A percentile compares a stretch with the other conserved stretches of the same genome.
phyloP scores from a whole-genome alignment of 2,329 filamentous ascomycete species.

The Diplodia scrobiculata region DNA sequence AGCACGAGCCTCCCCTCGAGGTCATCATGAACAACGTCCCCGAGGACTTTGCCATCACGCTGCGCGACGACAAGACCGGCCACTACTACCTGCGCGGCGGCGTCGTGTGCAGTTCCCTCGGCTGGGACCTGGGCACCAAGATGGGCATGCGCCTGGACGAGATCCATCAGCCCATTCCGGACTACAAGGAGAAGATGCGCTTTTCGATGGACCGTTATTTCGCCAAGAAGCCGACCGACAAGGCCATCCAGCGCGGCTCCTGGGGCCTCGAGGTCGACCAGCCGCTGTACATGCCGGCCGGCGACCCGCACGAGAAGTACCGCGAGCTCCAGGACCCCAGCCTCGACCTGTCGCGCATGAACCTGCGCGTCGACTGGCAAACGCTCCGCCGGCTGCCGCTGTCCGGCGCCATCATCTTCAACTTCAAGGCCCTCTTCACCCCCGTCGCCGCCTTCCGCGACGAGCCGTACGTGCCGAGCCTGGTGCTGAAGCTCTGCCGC shows the following conservation, averaged over 20 bases:
- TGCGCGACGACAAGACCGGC: conserved; percentile 71
- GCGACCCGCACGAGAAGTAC: conserved; percentile 64
- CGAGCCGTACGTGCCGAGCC: conserved; percentile 71
- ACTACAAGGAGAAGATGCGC: conserved; percentile 85
- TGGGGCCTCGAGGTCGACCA: conserved; percentile 79
- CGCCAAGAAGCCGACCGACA: conserved; percentile 70
- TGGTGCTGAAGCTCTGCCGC: conserved; percentile 68
- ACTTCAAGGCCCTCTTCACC: conserved; percentile 86
- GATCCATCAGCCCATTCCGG: conserved; percentile 75
- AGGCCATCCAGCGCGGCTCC: conserved; percentile 78
- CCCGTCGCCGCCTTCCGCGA: conserved; percentile 68
- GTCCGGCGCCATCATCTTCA: conserved; percentile 76
- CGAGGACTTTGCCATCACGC: conserved; percentile 78
- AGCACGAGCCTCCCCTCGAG: conserved; percentile 63
- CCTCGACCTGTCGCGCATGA: conserved; percentile 61
- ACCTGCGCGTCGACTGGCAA: conserved; percentile 84
- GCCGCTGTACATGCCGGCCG: conserved; percentile 73
- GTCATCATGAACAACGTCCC: conserved; percentile 76
- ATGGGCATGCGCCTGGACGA: conserved; percentile 69
- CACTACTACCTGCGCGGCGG: conserved; percentile 75
- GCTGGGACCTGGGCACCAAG: conserved; percentile 76
- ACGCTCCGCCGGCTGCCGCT: conserved; percentile 77
- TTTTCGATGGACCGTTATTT: conserved; percentile 90
- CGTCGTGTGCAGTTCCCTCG: conserved; percentile 74
- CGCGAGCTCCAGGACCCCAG: conserved; percentile 61